Evolutionary conservation across 208 protist species (phyloP), one percentile per base, ranked within the genome.

Genomic region (Leishmania arabica): DNA sequence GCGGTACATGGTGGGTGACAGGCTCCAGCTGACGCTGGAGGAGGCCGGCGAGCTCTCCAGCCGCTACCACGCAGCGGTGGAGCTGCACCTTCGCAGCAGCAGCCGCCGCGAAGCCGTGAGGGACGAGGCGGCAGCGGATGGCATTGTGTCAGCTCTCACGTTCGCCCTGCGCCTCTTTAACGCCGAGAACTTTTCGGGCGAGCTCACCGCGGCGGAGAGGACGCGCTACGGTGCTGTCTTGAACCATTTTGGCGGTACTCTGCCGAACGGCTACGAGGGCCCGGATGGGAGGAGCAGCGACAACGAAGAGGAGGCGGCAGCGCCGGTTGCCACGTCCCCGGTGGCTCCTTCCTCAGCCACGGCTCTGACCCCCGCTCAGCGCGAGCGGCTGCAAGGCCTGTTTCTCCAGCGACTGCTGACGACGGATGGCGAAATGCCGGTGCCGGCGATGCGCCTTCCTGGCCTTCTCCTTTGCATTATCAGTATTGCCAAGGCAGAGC

Each of bases 141-240:
- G 89, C 47, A 78, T 97, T 19, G 69, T 92, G 49, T 90, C 92
- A 3, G 91, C 92, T 17, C 79, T 96, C 15, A 80, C 89, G n/a
- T 94, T 92, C 31, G 93, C 84, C n/a, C 89, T 97, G 27, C 89
- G 87, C 51, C 88, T 97, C 53, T 96, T 96, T 80, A 96, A 96
- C 77, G 90, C 93, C 15, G 93, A 97, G 66, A 97, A 97, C 81
- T 95, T 96, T 74, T 95, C 86, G 42, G 95, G 95, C 27, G 93
- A 96, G 81, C 82, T 97, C 17, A 86, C 88, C 0, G 82, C 87
- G 11, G 56, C 69, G 2, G 95, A 97, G 89, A 86, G 90, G 1
- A 82, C 88, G 37, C 76, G 79, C 27, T 87, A 89, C 40, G 64
- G 81, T 8, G 79, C 62, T 3, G 74, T 95, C 24, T 81, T 92